Conservation (phyloP, 306 rosid genomes). For the Lathyrus tuberosus region DNA sequence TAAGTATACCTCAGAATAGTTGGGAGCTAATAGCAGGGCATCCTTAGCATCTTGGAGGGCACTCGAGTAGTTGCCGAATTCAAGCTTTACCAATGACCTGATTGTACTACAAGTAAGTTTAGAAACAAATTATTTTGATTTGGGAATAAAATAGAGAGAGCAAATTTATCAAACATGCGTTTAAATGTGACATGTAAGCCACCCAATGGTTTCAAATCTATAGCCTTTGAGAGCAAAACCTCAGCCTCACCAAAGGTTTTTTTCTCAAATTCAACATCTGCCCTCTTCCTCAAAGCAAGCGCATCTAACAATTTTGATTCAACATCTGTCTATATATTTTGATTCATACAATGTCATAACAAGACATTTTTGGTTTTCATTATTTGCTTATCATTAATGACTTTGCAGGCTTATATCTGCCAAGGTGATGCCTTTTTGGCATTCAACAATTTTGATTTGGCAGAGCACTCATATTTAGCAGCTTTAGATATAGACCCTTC, state of each 20-base stretch:
- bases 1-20: conserved; percentile 55
- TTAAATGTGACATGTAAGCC: conserved; percentile 63
- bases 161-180: conserved; percentile 59
- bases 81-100: conserved; percentile 78
- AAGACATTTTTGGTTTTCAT: no score
- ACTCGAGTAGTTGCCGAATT: conserved; percentile 60
- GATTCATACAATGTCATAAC: not conserved
- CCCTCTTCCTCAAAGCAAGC: conserved; percentile 75
- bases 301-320: no score
- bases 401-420: conserved; percentile 77
- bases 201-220: conserved; percentile 73
- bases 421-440: conserved; percentile 80
- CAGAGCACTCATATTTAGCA: conserved; percentile 69
- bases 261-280: conserved; percentile 48
- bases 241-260: conserved; percentile 65
- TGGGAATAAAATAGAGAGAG: not conserved
- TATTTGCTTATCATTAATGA: not conserved
- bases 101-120: no score
- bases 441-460: conserved; percentile 58
- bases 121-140: not conserved
- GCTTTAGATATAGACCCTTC: conserved; percentile 72
- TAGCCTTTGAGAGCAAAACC: conserved; percentile 74
- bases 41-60: conserved; percentile 76
- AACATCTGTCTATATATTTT: no score
- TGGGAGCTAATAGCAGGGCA: conserved; percentile 69